phyloP scores from a whole-genome alignment of 768 basidiomycete species.

The Dendrothele bispora region DNA sequence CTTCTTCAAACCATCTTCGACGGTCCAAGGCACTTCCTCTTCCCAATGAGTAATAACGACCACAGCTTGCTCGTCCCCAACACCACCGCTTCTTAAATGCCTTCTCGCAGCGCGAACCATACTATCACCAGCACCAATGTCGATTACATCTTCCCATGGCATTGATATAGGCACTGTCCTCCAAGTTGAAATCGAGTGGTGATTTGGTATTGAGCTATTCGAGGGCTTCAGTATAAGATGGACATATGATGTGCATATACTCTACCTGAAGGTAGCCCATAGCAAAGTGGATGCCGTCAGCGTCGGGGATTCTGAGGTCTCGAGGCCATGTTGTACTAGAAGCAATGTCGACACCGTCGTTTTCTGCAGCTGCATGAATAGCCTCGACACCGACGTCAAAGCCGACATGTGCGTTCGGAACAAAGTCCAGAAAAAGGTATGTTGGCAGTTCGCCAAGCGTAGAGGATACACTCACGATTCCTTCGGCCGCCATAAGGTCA shows the following conservation, averaged over 20 bases:
- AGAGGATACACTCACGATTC: constrained; percentile 59
- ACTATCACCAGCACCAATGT: constrained; percentile 96
- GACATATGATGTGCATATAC: background rate
- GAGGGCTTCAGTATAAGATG: constrained; percentile 5
- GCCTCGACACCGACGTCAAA: constrained; percentile 73
- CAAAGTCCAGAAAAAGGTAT: constrained; percentile 59
- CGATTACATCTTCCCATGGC: constrained; percentile 95
- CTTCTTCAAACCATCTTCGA: no score
- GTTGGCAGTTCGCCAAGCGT: background rate
- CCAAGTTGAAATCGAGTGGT: constrained; percentile 79
- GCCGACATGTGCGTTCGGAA: constrained; percentile 86
- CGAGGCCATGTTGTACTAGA: constrained; percentile 98
- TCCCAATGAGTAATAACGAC: constrained; percentile 91
- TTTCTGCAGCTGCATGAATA: constrained; percentile 71
- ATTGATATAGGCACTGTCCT: constrained; percentile 77
- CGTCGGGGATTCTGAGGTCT: constrained; percentile 84
- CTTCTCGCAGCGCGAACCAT: no score
- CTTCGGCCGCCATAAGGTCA: constrained; percentile 94
- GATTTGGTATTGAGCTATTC: constrained; percentile 83
- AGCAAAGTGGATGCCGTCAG: constrained; percentile 93
- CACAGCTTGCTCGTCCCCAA: constrained; percentile 66
- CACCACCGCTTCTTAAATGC: no score
- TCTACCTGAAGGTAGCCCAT: constrained; percentile 89
- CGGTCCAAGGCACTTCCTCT: constrained; percentile 90
- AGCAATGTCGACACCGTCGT: constrained; percentile 87